Base-by-base conservation (phyloP, 2,329 filamentous ascomycete genomes). In the Didymella sp. region DNA sequence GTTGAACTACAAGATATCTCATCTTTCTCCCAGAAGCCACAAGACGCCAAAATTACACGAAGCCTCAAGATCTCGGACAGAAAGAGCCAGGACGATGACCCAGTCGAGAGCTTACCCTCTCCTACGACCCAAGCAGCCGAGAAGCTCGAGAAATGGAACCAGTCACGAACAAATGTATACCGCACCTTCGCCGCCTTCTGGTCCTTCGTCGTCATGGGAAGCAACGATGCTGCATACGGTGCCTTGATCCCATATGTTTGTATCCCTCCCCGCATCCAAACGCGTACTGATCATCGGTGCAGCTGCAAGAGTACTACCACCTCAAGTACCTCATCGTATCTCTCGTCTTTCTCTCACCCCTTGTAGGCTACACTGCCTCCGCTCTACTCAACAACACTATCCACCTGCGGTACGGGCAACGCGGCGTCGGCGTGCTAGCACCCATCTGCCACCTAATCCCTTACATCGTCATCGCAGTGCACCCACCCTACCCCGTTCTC, bases 401-500 rank as follows among this genome's bases (percentile, higher is more conserved):
- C 42, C 89, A 90, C 72, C 78, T 87, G 64, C 79, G 77, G 33
- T 79, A 86, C 46, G 90, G 91, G 31, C 89, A 91, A 69, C 83
- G 88, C 15, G 90, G 90, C 9, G 83, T 92, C 9, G 89, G 89
- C 11, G 69, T 90, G 47, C 72, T 91, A 5, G 87, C 82, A 0
- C 87, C 89, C 0, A 56, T 81, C 11, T 85, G 82, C 61, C 88
- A 90, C 65, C 69, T 91, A 8, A 63, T 87, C 22, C 84, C 88
- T 17, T 92, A 90, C 67, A 74, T 89, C 22, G 79, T 88, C 25
- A 82, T 90, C 53, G 81, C 84, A 4, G 75, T 87, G 4, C 89
- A 91, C 70, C 89, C 89, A 1, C 87, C 88, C 0, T 92, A 87
- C 66, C 84, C 87, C 0, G 85, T 86, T 0, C 76, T 92, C 0